Evolutionary conservation across 2,329 filamentous ascomycete species (phyloP).

Genomic region (Cladosporium cucumerinum): DNA sequence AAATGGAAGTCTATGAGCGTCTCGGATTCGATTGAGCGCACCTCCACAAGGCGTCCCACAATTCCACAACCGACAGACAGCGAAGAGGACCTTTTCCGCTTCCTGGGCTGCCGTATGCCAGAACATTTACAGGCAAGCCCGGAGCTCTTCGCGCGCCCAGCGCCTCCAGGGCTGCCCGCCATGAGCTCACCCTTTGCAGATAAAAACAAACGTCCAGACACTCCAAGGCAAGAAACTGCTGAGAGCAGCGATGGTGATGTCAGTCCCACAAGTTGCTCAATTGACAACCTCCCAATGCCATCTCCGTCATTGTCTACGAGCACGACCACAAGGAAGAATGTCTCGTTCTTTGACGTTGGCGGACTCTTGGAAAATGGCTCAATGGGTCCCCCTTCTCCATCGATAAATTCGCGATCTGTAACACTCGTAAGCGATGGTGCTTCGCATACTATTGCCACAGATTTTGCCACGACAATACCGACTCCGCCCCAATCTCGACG

Average conservation of each 20-base stretch:
- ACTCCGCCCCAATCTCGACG: constrained; percentile 23
- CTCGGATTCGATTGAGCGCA: constrained; percentile 52
- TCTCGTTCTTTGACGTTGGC: constrained; percentile 84
- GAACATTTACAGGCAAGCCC: constrained; percentile 42
- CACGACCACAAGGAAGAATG: constrained; percentile 29
- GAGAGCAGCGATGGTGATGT: constrained; percentile 11
- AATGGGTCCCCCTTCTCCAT: constrained; percentile 24
- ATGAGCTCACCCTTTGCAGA: constrained; percentile 14
- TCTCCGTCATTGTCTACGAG: constrained; percentile 20
- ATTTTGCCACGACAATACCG: constrained; percentile 36
- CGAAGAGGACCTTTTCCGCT: constrained; percentile 83
- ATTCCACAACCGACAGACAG: constrained; percentile 71
- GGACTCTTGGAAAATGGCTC: constrained; percentile 62
- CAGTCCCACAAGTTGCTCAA: background rate
- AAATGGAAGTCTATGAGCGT: constrained; percentile 65
- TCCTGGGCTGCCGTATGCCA: constrained; percentile 67
- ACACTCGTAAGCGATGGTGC: constrained; percentile 59
- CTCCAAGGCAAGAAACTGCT: background rate
- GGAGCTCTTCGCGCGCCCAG: constrained; percentile 35
- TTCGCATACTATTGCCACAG: constrained; percentile 37
- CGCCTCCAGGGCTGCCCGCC: constrained; percentile 41
- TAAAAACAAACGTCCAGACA: background rate
- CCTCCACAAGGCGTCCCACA: constrained; percentile 60
- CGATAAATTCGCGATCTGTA: constrained; percentile 40
- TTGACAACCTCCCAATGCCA: constrained; percentile 14